A percentile compares a stretch with the other conserved stretches of the same genome.
These are phyloP conservation scores for Trichoderma hamatum DNA, from an alignment of 2,329 filamentous ascomycete species.

Conservation along the genomic window DNA sequence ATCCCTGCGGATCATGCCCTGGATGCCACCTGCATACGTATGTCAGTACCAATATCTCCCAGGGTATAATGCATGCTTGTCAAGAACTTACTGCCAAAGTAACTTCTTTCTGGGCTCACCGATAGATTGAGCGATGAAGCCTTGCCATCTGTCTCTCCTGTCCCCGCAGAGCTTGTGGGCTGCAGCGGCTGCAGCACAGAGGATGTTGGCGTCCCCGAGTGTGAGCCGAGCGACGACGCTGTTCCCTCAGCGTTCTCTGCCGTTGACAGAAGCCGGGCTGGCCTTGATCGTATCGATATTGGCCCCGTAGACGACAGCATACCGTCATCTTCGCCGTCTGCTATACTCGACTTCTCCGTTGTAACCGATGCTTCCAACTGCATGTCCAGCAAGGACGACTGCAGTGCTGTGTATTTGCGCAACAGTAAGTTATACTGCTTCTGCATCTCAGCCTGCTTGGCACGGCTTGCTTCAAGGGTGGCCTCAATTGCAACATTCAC, in stretches of 20 bases:
- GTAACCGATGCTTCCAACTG: constrained; percentile 39
- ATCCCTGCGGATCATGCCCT: constrained; percentile 53
- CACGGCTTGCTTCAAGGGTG: constrained; percentile 54
- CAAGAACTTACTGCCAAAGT: constrained; percentile 48
- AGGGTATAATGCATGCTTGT: neutral
- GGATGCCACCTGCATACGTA: constrained; percentile 47
- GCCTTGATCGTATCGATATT: constrained; percentile 42
- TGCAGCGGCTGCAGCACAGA: constrained; percentile 38
- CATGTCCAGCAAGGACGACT: constrained; percentile 55
- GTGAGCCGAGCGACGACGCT: constrained; percentile 46
- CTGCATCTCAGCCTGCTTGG: constrained; percentile 58
- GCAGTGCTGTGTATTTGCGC: constrained; percentile 56
- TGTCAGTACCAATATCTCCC: constrained; percentile 21
- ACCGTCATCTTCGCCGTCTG: constrained; percentile 40
- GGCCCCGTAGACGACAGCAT: constrained; percentile 45
- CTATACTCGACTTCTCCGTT: constrained; percentile 32
- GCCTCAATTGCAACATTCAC: constrained; percentile 47
- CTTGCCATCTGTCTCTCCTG: constrained; percentile 39
- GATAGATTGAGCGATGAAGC: constrained; percentile 36
- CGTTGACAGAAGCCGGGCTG: constrained; percentile 50
- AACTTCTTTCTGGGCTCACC: constrained; percentile 46
- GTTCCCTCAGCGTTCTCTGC: constrained; percentile 47
- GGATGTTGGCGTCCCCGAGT: constrained; percentile 36
- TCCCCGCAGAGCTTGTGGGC: constrained; percentile 45
- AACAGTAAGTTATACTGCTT: constrained; percentile 54